Evolutionary conservation across 2,329 filamentous ascomycete genomes (phyloP), one percentile per base, ranked within the genome.

Genomic region (Alternaria metachromatica): DNA sequence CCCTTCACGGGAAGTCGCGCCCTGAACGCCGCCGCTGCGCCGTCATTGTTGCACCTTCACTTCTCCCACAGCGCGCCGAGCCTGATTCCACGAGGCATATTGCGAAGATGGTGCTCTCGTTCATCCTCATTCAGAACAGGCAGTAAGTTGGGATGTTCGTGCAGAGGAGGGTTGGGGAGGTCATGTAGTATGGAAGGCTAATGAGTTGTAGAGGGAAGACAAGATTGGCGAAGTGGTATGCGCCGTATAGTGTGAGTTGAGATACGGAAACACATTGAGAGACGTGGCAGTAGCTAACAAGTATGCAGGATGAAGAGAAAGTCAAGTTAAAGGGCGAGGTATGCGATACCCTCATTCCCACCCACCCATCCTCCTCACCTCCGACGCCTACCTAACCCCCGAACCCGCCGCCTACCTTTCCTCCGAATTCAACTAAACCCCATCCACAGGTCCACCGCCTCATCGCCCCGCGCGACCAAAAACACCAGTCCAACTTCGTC

Each of bases 401-500:
- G 10, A 50, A 37, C 37, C 56, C 30, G 15, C 12, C 50, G 15
- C 48, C 33, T 37, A 43, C 21, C 25, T n/a, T 26, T 20, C 28
- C 25, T 13, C 37, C 45, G 46, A 43, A 56, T 18, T 1, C 11
- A 11, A 49, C 56, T 58, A 49, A 59, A 55, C 21, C 53, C 20
- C n/a, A n/a, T n/a, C n/a, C n/a, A n/a, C n/a, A 94, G 91, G 92
- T 98, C 75, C 96, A 99, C 86, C 94, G 96, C 67, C 93, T 99
- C 72, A 95, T 99, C 65, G 96, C 96, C 0, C 96, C 96, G 7
- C 92, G 96, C 78, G 96, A 99, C 83, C 96, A 99, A 80, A 99
- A 99, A 80, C 97, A 99, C 86, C 96, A 99, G 81, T 97, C 94
- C 83, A 99, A 99, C 85, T 99, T 99, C 78, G 96, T 99, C 86